Evolutionary conservation across 2,329 filamentous ascomycete genomes (phyloP).

Genomic region (Harringtonia lauricola): DNA sequence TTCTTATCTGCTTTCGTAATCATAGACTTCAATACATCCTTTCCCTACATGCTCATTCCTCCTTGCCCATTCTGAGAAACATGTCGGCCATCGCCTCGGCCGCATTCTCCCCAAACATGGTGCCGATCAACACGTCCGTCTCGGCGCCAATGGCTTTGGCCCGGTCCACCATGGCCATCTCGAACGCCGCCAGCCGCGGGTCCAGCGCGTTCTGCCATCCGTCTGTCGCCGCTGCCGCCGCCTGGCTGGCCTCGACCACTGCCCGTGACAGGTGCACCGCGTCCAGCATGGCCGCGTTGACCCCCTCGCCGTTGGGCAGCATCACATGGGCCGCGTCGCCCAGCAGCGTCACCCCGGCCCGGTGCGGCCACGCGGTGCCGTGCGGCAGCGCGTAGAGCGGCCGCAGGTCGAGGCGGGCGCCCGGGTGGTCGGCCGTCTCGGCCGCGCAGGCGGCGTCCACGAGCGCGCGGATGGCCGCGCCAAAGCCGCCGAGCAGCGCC

Average conservation of each 20-base stretch:
- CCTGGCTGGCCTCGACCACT: constrained; percentile 23
- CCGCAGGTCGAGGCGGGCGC: constrained; percentile 17
- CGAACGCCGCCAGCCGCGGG: too few species aligned
- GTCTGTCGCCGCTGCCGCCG: too few species aligned
- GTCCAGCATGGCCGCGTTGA: constrained; percentile 46
- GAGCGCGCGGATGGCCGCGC: constrained; percentile 27
- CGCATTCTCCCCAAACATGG: too few species aligned
- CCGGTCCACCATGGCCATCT: too few species aligned
- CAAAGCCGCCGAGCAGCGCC: constrained; percentile 27
- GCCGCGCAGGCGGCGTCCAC: constrained; percentile 27
- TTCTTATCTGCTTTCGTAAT: too few species aligned
- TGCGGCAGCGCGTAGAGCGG: constrained; percentile 43
- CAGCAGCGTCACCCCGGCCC: constrained; percentile 38
- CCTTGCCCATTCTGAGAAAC: too few species aligned
- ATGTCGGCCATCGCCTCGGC: too few species aligned
- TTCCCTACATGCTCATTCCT: too few species aligned
- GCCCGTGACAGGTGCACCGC: constrained; percentile 34
- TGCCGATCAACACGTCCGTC: too few species aligned
- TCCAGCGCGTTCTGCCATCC: too few species aligned
- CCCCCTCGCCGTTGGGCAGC: constrained; percentile 47
- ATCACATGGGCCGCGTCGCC: constrained; percentile 52
- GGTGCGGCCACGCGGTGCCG: constrained; percentile 34
- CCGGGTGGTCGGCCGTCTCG: constrained; percentile 11
- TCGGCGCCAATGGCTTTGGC: too few species aligned
- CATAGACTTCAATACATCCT: too few species aligned